Evolutionary conservation across 2,329 filamentous ascomycete species (phyloP).

Genomic region (Raffaelea ambrosiae): DNA sequence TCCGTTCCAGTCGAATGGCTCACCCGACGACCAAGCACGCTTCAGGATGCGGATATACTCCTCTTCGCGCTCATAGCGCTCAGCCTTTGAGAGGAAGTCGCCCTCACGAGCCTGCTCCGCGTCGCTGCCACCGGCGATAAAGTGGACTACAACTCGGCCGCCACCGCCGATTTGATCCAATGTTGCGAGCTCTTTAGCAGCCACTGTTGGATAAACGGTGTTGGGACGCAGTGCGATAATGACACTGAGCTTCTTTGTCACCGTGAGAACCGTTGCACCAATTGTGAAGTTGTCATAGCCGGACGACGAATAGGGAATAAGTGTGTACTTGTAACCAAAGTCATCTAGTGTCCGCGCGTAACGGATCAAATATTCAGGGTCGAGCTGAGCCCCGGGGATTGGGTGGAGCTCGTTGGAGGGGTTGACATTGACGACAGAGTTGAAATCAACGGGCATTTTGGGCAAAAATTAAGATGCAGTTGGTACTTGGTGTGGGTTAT

Average conservation of each 20-base stretch:
- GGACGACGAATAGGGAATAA: slow-evolving; percentile 49
- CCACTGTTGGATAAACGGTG: slow-evolving; percentile 53
- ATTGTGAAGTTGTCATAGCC: slow-evolving; percentile 49
- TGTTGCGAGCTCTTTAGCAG: slow-evolving; percentile 52
- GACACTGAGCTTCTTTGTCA: slow-evolving; percentile 50
- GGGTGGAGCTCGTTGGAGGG: slow-evolving; percentile 46
- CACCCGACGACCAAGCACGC: slow-evolving; percentile 46
- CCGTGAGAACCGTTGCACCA: slow-evolving; percentile 47
- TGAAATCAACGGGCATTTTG: slow-evolving; percentile 44
- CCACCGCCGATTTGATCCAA: slow-evolving; percentile 47
- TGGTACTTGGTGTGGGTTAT: too few species aligned
- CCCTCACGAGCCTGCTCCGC: slow-evolving; percentile 52
- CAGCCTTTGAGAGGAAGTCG: slow-evolving; percentile 48
- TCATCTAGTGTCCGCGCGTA: slow-evolving; percentile 51
- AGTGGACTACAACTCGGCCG: slow-evolving; percentile 48
- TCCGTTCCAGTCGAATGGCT: slow-evolving; percentile 53
- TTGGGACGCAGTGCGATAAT: slow-evolving; percentile 56
- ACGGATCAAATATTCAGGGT: slow-evolving; percentile 45
- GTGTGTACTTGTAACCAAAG: slow-evolving; percentile 53
- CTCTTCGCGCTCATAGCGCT: slow-evolving; percentile 49
- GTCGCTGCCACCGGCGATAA: slow-evolving; percentile 54
- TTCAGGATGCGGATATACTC: slow-evolving; percentile 55
- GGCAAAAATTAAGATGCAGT: not conserved
- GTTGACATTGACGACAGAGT: slow-evolving; percentile 49
- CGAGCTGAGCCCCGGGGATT: slow-evolving; percentile 39